Evolutionary conservation across 2,329 filamentous ascomycete genomes (phyloP).

Genomic region (Bipolaris sorokiniana): DNA sequence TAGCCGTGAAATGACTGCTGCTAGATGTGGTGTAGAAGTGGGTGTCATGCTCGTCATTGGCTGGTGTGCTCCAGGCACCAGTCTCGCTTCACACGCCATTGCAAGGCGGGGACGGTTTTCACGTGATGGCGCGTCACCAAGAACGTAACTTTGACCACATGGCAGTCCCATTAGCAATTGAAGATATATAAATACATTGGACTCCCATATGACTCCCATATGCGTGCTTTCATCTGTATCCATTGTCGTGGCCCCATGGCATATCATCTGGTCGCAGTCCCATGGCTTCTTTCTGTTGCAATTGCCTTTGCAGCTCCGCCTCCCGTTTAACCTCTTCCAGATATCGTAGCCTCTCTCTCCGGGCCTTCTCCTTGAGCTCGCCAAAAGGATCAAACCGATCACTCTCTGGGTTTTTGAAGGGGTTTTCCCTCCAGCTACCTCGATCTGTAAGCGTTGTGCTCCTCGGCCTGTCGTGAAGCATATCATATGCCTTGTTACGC

Average conservation of each 20-base stretch:
- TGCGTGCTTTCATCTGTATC: conserved; percentile 7
- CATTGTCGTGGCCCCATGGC: conserved; percentile 7
- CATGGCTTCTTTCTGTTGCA: conserved; percentile 38
- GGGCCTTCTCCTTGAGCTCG: conserved; percentile 43
- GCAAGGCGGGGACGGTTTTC: neutral
- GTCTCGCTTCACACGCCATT: conserved; percentile 4
- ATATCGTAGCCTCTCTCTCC: conserved; percentile 34
- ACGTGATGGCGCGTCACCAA: conserved; percentile 9
- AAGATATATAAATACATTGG: neutral
- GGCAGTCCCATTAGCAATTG: neutral
- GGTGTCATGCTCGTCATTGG: conserved; percentile 3
- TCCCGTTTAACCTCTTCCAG: conserved; percentile 34
- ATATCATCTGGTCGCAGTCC: conserved; percentile 27
- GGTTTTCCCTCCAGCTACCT: conserved; percentile 44
- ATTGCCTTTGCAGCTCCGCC: conserved; percentile 22
- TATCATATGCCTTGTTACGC: conserved; percentile 46
- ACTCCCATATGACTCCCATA: neutral
- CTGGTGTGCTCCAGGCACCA: conserved; percentile 12
- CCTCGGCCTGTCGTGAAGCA: conserved; percentile 40
- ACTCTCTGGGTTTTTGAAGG: conserved; percentile 43
- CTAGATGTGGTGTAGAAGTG: neutral
- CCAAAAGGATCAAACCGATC: conserved; percentile 49
- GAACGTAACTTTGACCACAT: neutral
- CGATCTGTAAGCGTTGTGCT: conserved; percentile 46
- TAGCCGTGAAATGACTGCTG: neutral